Percentiles rank a stretch among this genome's conserved stretches.
Conservation (phyloP, 1,284 basidiomycete genomes). For the Rhodotorula sp. region DNA sequence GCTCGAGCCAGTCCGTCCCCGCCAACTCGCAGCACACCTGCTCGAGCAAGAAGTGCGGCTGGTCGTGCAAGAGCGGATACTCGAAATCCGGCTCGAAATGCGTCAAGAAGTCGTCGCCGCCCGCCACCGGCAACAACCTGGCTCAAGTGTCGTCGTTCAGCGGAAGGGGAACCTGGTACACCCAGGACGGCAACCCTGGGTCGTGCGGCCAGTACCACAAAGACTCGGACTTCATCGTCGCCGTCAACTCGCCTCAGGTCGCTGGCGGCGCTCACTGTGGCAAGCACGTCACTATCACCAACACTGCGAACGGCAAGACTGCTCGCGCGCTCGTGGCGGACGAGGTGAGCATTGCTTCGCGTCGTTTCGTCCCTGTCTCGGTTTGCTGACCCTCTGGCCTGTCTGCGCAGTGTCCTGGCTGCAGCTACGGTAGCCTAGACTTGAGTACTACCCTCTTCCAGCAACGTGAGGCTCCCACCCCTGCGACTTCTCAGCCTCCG, state of each 20-base stretch:
- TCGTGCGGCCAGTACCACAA: constrained; percentile 17
- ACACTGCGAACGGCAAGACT: constrained; percentile 21
- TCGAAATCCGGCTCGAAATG: neutral
- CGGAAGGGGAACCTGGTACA: constrained; percentile 2
- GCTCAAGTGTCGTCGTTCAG: neutral
- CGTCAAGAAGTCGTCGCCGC: neutral
- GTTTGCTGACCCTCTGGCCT: neutral
- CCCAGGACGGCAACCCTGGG: constrained; percentile 25
- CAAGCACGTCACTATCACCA: constrained; percentile 10
- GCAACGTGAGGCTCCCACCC: neutral
- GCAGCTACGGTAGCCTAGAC: constrained; percentile 18
- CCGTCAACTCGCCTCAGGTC: constrained; percentile 20
- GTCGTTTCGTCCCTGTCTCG: neutral
- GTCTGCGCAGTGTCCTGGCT: constrained; percentile 3
- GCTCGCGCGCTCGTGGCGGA: constrained; percentile 22
- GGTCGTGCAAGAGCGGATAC: neutral
- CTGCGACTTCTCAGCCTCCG: no score
- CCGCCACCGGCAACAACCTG: neutral
- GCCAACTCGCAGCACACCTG: neutral
- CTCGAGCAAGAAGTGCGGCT: neutral
- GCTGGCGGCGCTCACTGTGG: constrained; percentile 16
- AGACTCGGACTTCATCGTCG: constrained; percentile 26
- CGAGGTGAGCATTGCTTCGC: neutral
- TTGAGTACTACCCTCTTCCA: constrained; percentile 27
- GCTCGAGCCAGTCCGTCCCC: neutral